phyloP scores from a whole-genome alignment of 257 asterid species.

The Agastache rugosa region DNA sequence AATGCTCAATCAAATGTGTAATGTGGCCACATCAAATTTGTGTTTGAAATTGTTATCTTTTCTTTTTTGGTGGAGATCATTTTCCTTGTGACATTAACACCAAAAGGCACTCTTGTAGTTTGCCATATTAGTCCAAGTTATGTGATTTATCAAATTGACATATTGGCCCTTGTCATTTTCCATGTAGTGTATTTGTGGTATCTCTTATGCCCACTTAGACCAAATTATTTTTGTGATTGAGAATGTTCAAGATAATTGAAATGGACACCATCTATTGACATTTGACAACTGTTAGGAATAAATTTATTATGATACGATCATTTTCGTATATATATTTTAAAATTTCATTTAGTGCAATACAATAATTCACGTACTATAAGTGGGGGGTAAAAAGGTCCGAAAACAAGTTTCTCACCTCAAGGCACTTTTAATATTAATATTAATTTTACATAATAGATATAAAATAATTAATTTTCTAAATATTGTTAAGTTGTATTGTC shows the following conservation, averaged over 20 bases:
- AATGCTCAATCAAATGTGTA: conserved; percentile 17
- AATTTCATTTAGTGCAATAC: not conserved
- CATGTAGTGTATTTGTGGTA: conserved; percentile 26
- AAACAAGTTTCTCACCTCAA: not conserved
- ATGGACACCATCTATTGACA: conserved; percentile 11
- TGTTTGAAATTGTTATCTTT: conserved; percentile 19
- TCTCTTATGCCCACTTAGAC: conserved; percentile 21
- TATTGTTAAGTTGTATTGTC: no score
- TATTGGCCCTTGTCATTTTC: conserved; percentile 42
- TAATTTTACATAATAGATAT: no score
- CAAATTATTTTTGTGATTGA: conserved; percentile 16
- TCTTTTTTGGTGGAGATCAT: conserved; percentile 29
- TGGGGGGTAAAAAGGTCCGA: not conserved
- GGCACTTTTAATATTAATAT: no score
- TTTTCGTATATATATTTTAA: not conserved
- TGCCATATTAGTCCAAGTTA: conserved; percentile 37
- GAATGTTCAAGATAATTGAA: conserved; percentile 9
- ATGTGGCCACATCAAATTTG: conserved; percentile 23
- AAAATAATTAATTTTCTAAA: no score
- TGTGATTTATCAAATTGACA: conserved; percentile 27
- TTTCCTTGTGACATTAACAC: conserved; percentile 34
- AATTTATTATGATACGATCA: conserved; percentile 13
- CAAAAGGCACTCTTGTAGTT: conserved; percentile 36
- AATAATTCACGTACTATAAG: not conserved
- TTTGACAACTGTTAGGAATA: conserved; percentile 16